Conservation (phyloP, 495 filamentous ascomycete species). For the Xylaria grammica region DNA sequence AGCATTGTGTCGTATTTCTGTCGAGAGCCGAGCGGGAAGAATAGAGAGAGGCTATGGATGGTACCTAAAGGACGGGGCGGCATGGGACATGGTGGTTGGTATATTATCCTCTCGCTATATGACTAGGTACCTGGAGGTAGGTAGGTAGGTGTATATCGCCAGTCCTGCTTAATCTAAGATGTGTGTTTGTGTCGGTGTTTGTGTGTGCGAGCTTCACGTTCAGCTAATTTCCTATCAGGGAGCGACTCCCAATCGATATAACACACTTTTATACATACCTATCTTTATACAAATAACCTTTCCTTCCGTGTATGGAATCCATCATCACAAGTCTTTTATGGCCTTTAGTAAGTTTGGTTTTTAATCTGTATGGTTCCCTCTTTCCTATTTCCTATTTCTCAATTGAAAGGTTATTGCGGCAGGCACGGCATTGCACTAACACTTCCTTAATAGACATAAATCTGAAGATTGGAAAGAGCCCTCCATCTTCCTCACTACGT, state of each 20-base stretch:
- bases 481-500: neutral
- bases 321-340: too few species aligned
- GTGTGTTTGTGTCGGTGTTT: too few species aligned
- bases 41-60: neutral
- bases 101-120: neutral
- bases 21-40: conserved; percentile 19
- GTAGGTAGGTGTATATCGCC: neutral
- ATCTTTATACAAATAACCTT: too few species aligned
- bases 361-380: too few species aligned
- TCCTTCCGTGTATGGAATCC: too few species aligned
- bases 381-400: too few species aligned
- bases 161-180: neutral
- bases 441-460: neutral
- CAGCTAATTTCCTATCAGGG: too few species aligned
- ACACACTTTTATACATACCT: too few species aligned
- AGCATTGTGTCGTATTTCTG: conserved; percentile 8
- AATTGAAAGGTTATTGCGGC: too few species aligned
- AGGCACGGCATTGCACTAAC: neutral
- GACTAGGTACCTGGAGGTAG: neutral
- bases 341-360: too few species aligned
- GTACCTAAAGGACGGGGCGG: neutral
- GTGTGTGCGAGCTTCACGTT: too few species aligned
- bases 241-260: too few species aligned
- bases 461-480: neutral
- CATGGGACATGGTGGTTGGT: neutral